These are phyloP conservation scores for Aspergillus baeticus DNA, from an alignment of 495 filamentous ascomycete genomes.

Conservation along the genomic window DNA sequence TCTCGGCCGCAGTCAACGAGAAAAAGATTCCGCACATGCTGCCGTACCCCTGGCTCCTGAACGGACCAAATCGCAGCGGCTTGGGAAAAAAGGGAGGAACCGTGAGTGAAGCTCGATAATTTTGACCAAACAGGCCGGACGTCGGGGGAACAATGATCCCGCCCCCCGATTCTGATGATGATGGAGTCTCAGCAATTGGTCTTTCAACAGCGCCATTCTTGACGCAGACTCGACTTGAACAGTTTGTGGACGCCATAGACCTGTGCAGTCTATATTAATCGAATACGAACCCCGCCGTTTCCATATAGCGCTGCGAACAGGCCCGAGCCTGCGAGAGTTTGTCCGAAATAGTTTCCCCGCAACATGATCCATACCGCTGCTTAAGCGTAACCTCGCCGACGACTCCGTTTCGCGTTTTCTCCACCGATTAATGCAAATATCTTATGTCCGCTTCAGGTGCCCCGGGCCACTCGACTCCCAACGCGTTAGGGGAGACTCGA, in stretches of 20 bases:
- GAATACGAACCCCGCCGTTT: neutral
- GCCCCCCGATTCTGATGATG: conserved; percentile 4
- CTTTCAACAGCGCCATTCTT: neutral
- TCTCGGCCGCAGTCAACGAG: conserved; percentile 40
- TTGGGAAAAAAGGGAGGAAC: neutral
- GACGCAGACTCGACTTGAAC: neutral
- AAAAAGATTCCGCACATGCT: conserved; percentile 69
- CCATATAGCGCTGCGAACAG: neutral
- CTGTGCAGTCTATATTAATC: neutral
- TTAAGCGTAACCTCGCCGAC: conserved; percentile 38
- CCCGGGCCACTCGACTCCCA: conserved; percentile 24
- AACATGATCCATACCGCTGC: conserved; percentile 23
- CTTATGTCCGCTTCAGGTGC: conserved; percentile 41
- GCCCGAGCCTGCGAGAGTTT: neutral
- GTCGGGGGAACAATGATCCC: conserved; percentile 29
- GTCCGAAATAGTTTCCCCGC: conserved; percentile 11
- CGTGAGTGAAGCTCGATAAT: neutral
- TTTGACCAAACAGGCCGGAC: conserved; percentile 6
- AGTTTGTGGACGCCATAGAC: neutral
- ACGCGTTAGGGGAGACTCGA: conserved; percentile 27
- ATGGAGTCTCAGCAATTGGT: conserved; percentile 7
- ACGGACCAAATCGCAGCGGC: neutral
- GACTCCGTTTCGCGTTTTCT: conserved; percentile 49
- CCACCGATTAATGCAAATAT: conserved; percentile 33
- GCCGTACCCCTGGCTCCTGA: neutral